Evolutionary conservation across 2,329 filamentous ascomycete species (phyloP).

Genomic region (Hymenotorrendiella dingleyae): DNA sequence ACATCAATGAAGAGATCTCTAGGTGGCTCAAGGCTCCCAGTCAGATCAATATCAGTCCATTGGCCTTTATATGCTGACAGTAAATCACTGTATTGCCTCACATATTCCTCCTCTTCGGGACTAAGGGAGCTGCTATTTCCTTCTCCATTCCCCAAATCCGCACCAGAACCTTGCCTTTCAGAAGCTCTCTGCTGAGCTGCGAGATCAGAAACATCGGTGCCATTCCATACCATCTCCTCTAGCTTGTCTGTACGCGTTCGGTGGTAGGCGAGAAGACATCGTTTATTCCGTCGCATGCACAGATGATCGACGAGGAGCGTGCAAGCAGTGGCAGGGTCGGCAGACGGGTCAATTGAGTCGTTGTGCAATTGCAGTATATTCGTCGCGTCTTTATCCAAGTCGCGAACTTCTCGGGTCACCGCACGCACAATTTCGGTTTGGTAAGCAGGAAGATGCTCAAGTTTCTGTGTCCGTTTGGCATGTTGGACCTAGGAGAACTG

Average conservation of each 20-base stretch:
- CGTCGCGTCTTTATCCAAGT: slow-evolving; percentile 80
- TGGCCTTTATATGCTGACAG: slow-evolving; percentile 96
- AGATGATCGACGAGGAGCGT: slow-evolving; percentile 89
- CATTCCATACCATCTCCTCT: slow-evolving; percentile 90
- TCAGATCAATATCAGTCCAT: slow-evolving; percentile 96
- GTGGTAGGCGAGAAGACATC: slow-evolving; percentile 91
- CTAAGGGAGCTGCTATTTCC: slow-evolving; percentile 70
- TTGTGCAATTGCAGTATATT: slow-evolving; percentile 76
- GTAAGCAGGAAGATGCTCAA: slow-evolving; percentile 82
- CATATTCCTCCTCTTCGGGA: slow-evolving; percentile 94
- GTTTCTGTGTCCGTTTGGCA: slow-evolving; percentile 87
- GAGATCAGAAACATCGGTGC: slow-evolving; percentile 73
- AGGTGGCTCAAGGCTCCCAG: slow-evolving; percentile 89
- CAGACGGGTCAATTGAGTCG: slow-evolving; percentile 79
- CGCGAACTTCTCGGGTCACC: slow-evolving; percentile 85
- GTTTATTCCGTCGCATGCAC: slow-evolving; percentile 92
- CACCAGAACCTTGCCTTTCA: slow-evolving; percentile 29
- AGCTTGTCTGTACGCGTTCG: slow-evolving; percentile 84
- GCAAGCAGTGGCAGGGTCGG: slow-evolving; percentile 78
- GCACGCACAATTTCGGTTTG: slow-evolving; percentile 85
- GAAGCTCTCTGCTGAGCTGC: slow-evolving; percentile 42
- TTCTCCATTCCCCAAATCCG: slow-evolving; percentile 38
- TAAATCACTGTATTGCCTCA: slow-evolving; percentile 84
- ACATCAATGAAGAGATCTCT: slow-evolving; percentile 96
- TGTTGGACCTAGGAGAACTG: slow-evolving; percentile 66